Evolutionary conservation across 495 filamentous ascomycete genomes (phyloP).

Genomic region (Venustampulla echinocandica): DNA sequence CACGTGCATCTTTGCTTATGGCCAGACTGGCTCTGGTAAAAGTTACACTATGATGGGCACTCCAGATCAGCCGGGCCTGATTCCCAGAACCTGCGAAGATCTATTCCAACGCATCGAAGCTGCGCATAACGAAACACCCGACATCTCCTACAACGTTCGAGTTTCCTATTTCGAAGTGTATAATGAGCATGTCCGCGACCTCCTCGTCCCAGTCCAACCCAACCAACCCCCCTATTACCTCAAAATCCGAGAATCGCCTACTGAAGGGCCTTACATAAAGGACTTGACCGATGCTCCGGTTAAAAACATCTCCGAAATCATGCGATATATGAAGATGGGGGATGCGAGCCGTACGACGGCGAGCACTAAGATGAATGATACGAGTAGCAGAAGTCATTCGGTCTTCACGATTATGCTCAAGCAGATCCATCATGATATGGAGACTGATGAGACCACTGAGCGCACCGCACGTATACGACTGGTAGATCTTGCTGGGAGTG

Average conservation of each 20-base stretch:
- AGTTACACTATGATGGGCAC: slow-evolving; percentile 99
- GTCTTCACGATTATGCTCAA: slow-evolving; percentile 98
- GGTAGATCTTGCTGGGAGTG: slow-evolving; percentile 90
- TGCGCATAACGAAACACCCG: slow-evolving; percentile 57
- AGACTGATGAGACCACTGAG: slow-evolving; percentile 92
- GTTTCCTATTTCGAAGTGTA: slow-evolving; percentile 99
- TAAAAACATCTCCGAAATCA: slow-evolving; percentile 70
- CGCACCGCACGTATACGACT: slow-evolving; percentile 86
- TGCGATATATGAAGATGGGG: slow-evolving; percentile 82
- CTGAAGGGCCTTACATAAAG: slow-evolving; percentile 96
- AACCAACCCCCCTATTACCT: slow-evolving; percentile 80
- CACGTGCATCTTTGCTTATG: slow-evolving; percentile 98
- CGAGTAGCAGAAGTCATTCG: slow-evolving; percentile 84
- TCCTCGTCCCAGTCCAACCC: slow-evolving; percentile 65
- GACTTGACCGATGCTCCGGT: slow-evolving; percentile 90
- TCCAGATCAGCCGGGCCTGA: slow-evolving; percentile 75
- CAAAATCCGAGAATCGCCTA: slow-evolving; percentile 91
- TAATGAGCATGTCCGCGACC: slow-evolving; percentile 96
- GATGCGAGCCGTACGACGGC: slow-evolving; percentile 85
- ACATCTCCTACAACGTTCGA: slow-evolving; percentile 90
- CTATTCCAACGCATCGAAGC: slow-evolving; percentile 90
- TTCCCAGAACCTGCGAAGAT: slow-evolving; percentile 94
- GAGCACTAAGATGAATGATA: slow-evolving; percentile 99
- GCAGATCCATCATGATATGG: slow-evolving; percentile 90
- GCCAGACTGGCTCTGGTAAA: slow-evolving; percentile 95